These are phyloP conservation scores for Septoria petroselini DNA, from an alignment of 2,329 filamentous ascomycete species.

Conservation along the genomic window DNA sequence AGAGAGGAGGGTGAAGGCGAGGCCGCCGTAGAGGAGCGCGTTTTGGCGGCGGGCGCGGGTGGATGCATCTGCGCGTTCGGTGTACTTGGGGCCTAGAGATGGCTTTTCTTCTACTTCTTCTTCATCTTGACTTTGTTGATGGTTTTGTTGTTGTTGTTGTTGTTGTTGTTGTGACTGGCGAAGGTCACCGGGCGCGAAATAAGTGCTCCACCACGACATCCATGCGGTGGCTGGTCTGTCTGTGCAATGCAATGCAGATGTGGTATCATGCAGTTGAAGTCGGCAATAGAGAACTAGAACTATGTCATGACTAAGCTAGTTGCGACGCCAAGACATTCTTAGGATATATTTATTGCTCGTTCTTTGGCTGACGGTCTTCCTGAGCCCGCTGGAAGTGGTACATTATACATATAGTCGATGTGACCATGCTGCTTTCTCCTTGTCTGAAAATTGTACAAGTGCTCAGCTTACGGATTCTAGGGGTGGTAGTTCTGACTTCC, in stretches of 20 bases:
- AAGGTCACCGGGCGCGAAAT: conserved; percentile 36
- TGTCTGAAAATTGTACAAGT: too few relatives aligned
- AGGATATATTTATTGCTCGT: too few relatives aligned
- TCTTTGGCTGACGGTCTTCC: too few relatives aligned
- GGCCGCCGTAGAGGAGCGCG: conserved; percentile 67
- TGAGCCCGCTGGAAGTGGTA: too few relatives aligned
- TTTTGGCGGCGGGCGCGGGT: conserved; percentile 33
- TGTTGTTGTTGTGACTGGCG: conserved; percentile 23
- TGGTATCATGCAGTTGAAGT: conserved; percentile 4
- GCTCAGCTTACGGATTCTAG: too few relatives aligned
- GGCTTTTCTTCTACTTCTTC: conserved; percentile 1
- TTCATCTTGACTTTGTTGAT: not conserved
- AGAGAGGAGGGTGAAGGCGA: conserved; percentile 71
- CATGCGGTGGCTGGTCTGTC: conserved; percentile 16
- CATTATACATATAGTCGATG: too few relatives aligned
- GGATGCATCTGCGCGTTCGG: conserved; percentile 30
- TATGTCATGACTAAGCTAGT: too few relatives aligned
- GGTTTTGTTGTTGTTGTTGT: not conserved
- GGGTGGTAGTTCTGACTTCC: too few relatives aligned
- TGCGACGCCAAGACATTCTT: too few relatives aligned
- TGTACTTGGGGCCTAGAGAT: conserved; percentile 15
- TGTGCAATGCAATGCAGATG: not conserved
- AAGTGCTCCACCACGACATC: conserved; percentile 37
- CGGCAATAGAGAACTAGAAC: not conserved
- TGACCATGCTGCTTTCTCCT: too few relatives aligned